Evolutionary conservation across 2,329 filamentous ascomycete genomes (phyloP).

Genomic region (Cladobotryum protrusum): DNA sequence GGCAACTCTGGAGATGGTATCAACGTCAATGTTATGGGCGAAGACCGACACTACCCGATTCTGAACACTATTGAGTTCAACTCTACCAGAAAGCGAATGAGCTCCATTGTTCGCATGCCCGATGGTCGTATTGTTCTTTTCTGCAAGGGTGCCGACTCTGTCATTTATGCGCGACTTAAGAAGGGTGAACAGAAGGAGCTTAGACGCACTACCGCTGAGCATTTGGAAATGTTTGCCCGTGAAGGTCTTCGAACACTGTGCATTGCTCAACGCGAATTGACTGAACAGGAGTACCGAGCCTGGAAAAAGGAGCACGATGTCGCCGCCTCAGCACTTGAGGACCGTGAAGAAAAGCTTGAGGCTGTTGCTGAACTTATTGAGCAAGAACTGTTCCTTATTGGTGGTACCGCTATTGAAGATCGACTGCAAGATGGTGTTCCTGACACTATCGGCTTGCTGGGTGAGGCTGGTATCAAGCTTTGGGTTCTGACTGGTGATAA

Average conservation of each 20-base stretch:
- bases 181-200: slow-evolving; percentile 81
- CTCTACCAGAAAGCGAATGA: slow-evolving; percentile 95
- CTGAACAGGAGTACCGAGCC: slow-evolving; percentile 72
- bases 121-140: slow-evolving; percentile 83
- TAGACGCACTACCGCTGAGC: slow-evolving; percentile 77
- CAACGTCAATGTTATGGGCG: slow-evolving; percentile 77
- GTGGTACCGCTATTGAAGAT: slow-evolving; percentile 96
- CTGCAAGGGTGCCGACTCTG: slow-evolving; percentile 95
- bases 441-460: slow-evolving; percentile 87
- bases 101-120: slow-evolving; percentile 91
- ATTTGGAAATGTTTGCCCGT: slow-evolving; percentile 92
- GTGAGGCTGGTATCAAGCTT: slow-evolving; percentile 91
- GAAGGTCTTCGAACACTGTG: slow-evolving; percentile 94
- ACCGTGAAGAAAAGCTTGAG: slow-evolving; percentile 91
- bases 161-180: slow-evolving; percentile 89
- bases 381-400: slow-evolving; percentile 77
- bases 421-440: slow-evolving; percentile 94
- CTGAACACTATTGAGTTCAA: slow-evolving; percentile 98
- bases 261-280: slow-evolving; percentile 75
- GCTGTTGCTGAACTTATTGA: slow-evolving; percentile 86
- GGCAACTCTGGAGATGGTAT: slow-evolving; percentile 75
- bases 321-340: slow-evolving; percentile 74
- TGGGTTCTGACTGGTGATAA: slow-evolving; percentile 99
- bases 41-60: slow-evolving; percentile 78
- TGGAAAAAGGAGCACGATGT: slow-evolving; percentile 87